Evolutionary conservation across 371 early-diverging fungal genomes (phyloP), one percentile per base, ranked within the genome.

Genomic region (Mucor piriformis): DNA sequence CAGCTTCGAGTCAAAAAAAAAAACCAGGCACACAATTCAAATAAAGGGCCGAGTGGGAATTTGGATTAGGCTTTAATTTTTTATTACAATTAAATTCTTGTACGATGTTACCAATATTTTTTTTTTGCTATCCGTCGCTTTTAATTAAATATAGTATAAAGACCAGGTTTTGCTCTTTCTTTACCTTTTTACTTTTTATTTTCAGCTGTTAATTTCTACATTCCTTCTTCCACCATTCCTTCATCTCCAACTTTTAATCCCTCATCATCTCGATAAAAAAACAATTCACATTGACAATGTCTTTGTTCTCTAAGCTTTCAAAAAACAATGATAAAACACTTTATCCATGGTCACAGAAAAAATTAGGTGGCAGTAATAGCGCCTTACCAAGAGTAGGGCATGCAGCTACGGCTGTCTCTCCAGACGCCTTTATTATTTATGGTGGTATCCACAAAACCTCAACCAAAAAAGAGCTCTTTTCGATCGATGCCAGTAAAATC

Each of bases 361-460:
- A 77, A 66, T 50, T 79, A 13, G 54, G 73, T 27, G 74, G 76
- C 13, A 73, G 61, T 18, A 73, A 54, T 27, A 68, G 65, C 58
- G 65, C 78, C 10, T 61, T 83, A 46, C 80, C 89, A 12, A 76
- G 89, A 50, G 74, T 77, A 24, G 85, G 86, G 0, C 89, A 88
- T 67, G 76, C 84, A 49, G 76, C 86, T 7, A 72, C 79, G 16
- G 73, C 72, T 29, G 56, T 79, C 7, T 70, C 81, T 8, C 67
- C 83, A 4, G 85, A 84, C 6, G 66, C 72, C 10, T 67, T 88
- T 13, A 72, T 83, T 37, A 50, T 87, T 44, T 83, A 76, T 77
- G 89, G 89, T 46, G 89, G 89, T 25, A 52, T 77, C 50, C 76
- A 77, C 47, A 70, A 65, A 46, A 67, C 73, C 1, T 64, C 70